Conservation (phyloP, 306 rosid genomes). For the Adenanthera pavonina region DNA sequence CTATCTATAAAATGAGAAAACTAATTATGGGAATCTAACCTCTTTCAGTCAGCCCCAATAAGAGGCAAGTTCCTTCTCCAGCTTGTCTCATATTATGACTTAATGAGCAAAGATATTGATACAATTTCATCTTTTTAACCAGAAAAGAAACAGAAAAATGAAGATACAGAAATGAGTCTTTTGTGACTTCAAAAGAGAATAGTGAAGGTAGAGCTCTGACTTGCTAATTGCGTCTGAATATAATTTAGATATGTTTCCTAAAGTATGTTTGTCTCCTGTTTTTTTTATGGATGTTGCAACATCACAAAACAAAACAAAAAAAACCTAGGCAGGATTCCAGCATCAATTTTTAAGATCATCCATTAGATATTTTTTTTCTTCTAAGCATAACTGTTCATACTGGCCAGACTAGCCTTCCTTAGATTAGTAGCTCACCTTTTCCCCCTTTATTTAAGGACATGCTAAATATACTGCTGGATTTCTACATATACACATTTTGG, state of each 20-base stretch:
- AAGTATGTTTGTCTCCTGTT: not conserved
- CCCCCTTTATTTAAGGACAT: not conserved
- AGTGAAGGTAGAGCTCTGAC: slow-evolving; percentile 1
- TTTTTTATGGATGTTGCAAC: not conserved
- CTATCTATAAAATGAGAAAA: not conserved
- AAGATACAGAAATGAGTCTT: not conserved
- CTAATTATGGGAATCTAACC: not conserved
- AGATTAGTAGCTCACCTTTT: not conserved
- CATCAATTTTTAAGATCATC: not conserved
- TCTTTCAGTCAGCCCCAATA: not conserved
- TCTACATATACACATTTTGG: not conserved
- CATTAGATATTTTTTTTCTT: not conserved
- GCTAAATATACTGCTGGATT: slow-evolving; percentile 3
- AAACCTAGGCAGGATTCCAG: slow-evolving; percentile 9
- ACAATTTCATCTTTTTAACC: not conserved
- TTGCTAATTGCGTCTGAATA: not conserved
- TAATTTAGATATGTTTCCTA: not conserved
- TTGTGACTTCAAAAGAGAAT: not conserved
- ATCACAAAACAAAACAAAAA: not conserved
- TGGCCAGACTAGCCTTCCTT: not conserved
- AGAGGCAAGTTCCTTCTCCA: slow-evolving; percentile 25
- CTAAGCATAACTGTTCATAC: not conserved
- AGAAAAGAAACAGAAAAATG: not conserved
- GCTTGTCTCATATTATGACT: slow-evolving; percentile 17
- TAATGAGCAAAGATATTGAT: not conserved